Conservation (phyloP, 345 rosid species). For the Physaria fendleri region DNA sequence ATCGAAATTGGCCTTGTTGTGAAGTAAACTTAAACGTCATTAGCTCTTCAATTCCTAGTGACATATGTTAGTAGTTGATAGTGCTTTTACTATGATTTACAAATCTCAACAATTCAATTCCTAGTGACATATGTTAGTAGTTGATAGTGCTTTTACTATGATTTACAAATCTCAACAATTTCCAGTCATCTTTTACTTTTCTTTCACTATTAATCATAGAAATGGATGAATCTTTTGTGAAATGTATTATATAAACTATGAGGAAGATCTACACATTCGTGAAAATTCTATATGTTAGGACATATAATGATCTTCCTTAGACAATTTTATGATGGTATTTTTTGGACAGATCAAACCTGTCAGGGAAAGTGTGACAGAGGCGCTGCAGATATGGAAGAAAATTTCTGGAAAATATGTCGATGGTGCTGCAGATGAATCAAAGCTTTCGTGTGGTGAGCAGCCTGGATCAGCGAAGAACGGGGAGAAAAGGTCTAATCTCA, state of each 20-base stretch:
- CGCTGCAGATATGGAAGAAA: constrained; percentile 87
- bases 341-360: constrained; percentile 79
- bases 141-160: not conserved
- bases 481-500: too few species aligned
- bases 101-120: too few species aligned
- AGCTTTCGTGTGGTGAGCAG: constrained; percentile 49
- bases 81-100: not conserved
- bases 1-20: not conserved
- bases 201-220: not conserved
- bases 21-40: constrained; percentile 3
- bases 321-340: constrained; percentile 13
- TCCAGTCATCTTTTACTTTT: not conserved
- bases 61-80: constrained; percentile 6
- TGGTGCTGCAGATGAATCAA: constrained; percentile 55
- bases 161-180: constrained; percentile 4
- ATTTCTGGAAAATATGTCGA: constrained; percentile 69
- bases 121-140: constrained; percentile 3
- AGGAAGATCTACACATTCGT: not conserved
- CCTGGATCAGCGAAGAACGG: constrained; percentile 42
- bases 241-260: not conserved
- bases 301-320: not conserved
- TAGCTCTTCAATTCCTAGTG: not conserved
- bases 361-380: constrained; percentile 93
- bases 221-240: not conserved
- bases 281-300: not conserved